Base-by-base conservation (phyloP, 306 rosid species). In the Coriaria nepalensis region DNA sequence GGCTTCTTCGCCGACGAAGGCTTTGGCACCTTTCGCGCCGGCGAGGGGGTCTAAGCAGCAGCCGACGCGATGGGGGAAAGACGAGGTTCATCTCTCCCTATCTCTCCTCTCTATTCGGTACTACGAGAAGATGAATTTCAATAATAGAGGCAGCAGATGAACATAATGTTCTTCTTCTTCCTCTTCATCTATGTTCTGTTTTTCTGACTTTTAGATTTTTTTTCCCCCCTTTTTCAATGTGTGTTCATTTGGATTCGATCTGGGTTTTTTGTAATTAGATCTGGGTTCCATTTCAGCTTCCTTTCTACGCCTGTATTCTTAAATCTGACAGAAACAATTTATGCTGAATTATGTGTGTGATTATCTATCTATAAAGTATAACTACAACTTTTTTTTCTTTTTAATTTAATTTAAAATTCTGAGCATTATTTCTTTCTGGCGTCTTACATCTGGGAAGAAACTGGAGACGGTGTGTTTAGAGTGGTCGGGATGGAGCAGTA, bases 61-160 rank as follows among this genome's bases (percentile, higher is more conserved):
- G 0, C 8, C 67, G 43, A 60, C 82, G 5, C 77, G 86, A 4
- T 79, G 78, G 87, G 98, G 95, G 6, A 90, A 79, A 41, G 98
- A 90, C 57, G 98, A 85, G 80, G 92, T 90, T 52, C 73, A 90
- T 53, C 85, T 90, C 45, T 90, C 95, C 0, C 87, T 90, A 2
- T 90, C 98, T 0, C 94, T 90, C 2, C 87, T 90, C 73, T 90
- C 98, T 0, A 85, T 85, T 54, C 94, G 94, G 6, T 85, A 79
- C 63, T 90, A 81, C 35, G 98, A 90, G 76, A 90, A 75, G 92
- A 90, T 90, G 95, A 79, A 79, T 66, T 72, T 74, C 66, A 67
- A 47, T 35, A 81, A 67, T 72, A 59, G 79, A 39, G 71, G 68
- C 64, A 61, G 74, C 29, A 20, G 29, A 20, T 20, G 29, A 20